Evolutionary conservation across 2,329 filamentous ascomycete species (phyloP), one percentile per base, ranked within the genome.

Genomic region (Talaromyces pinophilus): DNA sequence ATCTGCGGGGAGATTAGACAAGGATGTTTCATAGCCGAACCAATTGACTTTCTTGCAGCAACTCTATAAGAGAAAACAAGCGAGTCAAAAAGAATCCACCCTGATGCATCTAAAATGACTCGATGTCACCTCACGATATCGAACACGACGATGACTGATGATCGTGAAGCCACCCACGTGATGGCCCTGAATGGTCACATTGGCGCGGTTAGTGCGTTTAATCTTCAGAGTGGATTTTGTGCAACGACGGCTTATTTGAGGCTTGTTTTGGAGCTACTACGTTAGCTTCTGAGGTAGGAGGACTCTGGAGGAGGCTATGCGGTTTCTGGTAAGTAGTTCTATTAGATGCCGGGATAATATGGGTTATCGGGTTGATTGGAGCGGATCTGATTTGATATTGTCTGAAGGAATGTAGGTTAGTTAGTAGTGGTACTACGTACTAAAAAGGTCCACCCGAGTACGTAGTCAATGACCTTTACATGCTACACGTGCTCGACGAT

Each of bases 191-290:
- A 22, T 46, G 10, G 62, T 57, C 38, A 44, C 17, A 63, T 63
- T 63, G 62, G 62, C 38, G 46, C 46, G 60, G 46, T 35, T 52
- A n/a, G n/a, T 50, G 60, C 60, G 60, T 52, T 19, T 42, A 40
- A 25, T 25, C 1, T 1, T 8, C 0, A 6, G 10, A 22, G 33
- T 25, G 8, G 22, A 17, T n/a, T 22, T 5, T 33, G 3, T n/a
- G 38, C 40, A 46, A n/a, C 40, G 38, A 52, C 6, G 25, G 25
- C 1, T n/a, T n/a, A 30, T 33, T 33, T 8, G 50, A 54, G 54
- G 11, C 30, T 57, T 57, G 19, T 38, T 55, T 22, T 38, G 1
- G 10, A 35, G 50, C 50, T n/a, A 15, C 11, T 33, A 7, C 11
- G 3, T 30, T 52, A n/a, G 15, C 15, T 50, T 30, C 11, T 30